Conservation (phyloP, 225 moss, liverwort and hornwort genomes). For the Neckera pumila region DNA sequence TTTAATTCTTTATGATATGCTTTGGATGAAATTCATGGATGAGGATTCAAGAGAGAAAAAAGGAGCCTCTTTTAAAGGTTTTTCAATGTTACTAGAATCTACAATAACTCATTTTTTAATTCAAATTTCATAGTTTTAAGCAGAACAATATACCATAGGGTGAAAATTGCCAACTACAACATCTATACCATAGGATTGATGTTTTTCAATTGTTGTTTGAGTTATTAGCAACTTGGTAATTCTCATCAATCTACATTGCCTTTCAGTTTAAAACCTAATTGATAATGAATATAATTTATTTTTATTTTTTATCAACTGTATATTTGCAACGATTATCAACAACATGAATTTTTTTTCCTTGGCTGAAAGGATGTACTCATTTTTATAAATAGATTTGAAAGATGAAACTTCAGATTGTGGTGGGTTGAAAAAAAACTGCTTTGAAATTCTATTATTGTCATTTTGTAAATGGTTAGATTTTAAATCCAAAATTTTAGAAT, state of each 20-base stretch:
- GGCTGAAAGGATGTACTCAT: accelerated
- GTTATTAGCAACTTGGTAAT: neutral
- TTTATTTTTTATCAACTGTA: neutral
- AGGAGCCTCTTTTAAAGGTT: too few relatives aligned
- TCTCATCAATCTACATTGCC: neutral
- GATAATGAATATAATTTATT: neutral
- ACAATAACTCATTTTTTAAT: neutral
- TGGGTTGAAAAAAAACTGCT: neutral
- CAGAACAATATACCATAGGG: neutral
- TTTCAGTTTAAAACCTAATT: neutral
- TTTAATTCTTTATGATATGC: too few relatives aligned
- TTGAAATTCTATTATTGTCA: too few relatives aligned
- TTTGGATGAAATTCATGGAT: too few relatives aligned
- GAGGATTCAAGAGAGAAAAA: too few relatives aligned
- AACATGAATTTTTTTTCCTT: neutral
- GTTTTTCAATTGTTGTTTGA: neutral
- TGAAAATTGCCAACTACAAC: neutral
- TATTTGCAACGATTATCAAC: neutral
- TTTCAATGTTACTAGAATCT: neutral
- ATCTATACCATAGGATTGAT: neutral
- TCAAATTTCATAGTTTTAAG: neutral
- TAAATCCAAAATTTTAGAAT: neutral
- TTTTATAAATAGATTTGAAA: neutral
- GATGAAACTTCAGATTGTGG: neutral
- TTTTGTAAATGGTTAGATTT: neutral